phyloP scores from a whole-genome alignment of 2,329 filamentous ascomycete species.

The Zopfia rhizophila region DNA sequence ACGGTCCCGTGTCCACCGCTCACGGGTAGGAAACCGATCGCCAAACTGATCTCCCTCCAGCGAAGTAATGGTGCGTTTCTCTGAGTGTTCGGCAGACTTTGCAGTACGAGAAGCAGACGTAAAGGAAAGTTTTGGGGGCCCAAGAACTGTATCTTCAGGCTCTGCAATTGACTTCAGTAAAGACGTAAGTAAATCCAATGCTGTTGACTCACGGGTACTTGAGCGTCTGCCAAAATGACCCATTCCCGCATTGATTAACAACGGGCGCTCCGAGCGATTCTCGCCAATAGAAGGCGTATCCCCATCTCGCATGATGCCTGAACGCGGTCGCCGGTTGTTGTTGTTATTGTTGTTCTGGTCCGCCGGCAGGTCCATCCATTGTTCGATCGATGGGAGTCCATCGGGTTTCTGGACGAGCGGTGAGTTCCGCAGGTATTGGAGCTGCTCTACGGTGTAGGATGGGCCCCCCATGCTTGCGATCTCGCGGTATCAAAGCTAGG shows the following conservation, averaged over 20 bases:
- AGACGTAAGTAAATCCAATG: constrained; percentile 49
- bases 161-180: constrained; percentile 57
- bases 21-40: constrained; percentile 44
- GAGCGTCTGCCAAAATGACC: constrained; percentile 46
- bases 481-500: constrained; percentile 17
- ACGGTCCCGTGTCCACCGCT: constrained; percentile 56
- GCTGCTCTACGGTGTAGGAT: constrained; percentile 77
- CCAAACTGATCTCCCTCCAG: constrained; percentile 52
- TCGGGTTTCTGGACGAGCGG: constrained; percentile 84
- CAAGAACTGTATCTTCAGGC: constrained; percentile 84
- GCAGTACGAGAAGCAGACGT: constrained; percentile 74
- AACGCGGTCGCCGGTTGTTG: constrained; percentile 36
- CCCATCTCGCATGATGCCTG: constrained; percentile 37
- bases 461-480: constrained; percentile 40
- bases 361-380: constrained; percentile 87
- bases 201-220: constrained; percentile 60
- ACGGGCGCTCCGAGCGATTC: constrained; percentile 39
- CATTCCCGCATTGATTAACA: constrained; percentile 45
- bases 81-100: constrained; percentile 53
- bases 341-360: constrained; percentile 39
- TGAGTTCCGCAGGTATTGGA: constrained; percentile 80
- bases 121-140: constrained; percentile 84
- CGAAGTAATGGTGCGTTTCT: constrained; percentile 48
- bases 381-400: constrained; percentile 82
- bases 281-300: constrained; percentile 38